phyloP scores from a whole-genome alignment of 2,329 filamentous ascomycete species.

The Paramyrothecium sp. region DNA sequence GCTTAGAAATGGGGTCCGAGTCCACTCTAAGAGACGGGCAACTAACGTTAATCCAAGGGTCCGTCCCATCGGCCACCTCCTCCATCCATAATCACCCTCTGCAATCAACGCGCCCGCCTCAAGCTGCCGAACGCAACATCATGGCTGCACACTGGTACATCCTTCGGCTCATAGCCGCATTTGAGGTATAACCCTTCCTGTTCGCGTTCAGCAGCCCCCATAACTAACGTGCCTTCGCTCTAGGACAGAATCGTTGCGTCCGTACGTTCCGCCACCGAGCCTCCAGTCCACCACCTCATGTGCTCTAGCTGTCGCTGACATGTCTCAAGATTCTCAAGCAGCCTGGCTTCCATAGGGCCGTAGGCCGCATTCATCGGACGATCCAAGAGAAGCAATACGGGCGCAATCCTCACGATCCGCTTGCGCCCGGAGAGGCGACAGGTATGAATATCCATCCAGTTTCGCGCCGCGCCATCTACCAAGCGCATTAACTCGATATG shows the following conservation, averaged over 20 bases:
- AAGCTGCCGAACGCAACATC: not conserved
- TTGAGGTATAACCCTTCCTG: slow-evolving; percentile 22
- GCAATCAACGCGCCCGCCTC: too few relatives aligned
- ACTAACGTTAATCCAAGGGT: too few relatives aligned
- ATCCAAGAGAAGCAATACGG: slow-evolving; percentile 49
- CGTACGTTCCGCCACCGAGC: slow-evolving; percentile 16
- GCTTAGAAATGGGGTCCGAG: too few relatives aligned
- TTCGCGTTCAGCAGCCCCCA: accelerated
- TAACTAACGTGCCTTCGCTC: not conserved
- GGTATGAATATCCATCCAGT: slow-evolving; percentile 29
- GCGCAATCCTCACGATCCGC: slow-evolving; percentile 47
- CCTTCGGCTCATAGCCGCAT: slow-evolving; percentile 30
- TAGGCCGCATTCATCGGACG: slow-evolving; percentile 49
- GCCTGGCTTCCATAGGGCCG: slow-evolving; percentile 50
- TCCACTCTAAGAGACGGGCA: too few relatives aligned
- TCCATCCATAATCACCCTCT: too few relatives aligned
- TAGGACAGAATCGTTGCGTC: slow-evolving; percentile 31
- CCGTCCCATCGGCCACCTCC: too few relatives aligned
- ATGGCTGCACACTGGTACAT: slow-evolving; percentile 32
- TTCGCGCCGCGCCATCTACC: too few relatives aligned
- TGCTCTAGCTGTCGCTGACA: slow-evolving; percentile 6
- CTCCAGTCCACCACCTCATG: not conserved
- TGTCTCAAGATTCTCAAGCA: slow-evolving; percentile 43
- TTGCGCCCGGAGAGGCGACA: slow-evolving; percentile 52
- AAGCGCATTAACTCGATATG: not conserved